A percentile compares a stretch with the other conserved stretches of the same genome.
phyloP scores from a whole-genome alignment of 2,329 filamentous ascomycete species.

The Aspergillus hiratsukae region DNA sequence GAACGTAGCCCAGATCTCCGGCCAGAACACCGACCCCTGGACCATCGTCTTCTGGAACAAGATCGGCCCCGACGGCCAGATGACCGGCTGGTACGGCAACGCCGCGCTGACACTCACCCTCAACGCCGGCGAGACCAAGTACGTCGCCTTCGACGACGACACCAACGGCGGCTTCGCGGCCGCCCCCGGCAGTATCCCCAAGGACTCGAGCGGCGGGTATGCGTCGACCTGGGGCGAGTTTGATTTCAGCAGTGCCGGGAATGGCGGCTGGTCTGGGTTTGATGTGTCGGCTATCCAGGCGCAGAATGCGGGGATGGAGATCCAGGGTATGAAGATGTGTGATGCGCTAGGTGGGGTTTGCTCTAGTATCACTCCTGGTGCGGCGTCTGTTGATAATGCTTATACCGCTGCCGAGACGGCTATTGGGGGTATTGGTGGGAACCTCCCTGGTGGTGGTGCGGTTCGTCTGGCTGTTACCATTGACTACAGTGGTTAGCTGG shows the following conservation, averaged over 20 bases:
- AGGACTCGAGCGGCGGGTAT: slow-evolving; percentile 23
- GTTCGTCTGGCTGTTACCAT: slow-evolving; percentile 25
- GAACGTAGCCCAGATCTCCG: slow-evolving; percentile 33
- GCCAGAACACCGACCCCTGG: slow-evolving; percentile 30
- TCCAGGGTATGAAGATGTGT: slow-evolving; percentile 38
- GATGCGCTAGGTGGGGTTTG: slow-evolving; percentile 21
- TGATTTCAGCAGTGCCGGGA: slow-evolving; percentile 26
- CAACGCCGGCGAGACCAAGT: slow-evolving; percentile 30
- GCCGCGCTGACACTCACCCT: slow-evolving; percentile 30
- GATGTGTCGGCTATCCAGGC: slow-evolving; percentile 34
- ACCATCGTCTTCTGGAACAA: slow-evolving; percentile 40
- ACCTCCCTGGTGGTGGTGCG: slow-evolving; percentile 16
- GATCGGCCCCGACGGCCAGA: slow-evolving; percentile 28
- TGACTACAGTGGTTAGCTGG: slow-evolving; percentile 23
- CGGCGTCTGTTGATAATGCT: slow-evolving; percentile 25
- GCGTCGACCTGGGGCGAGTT: slow-evolving; percentile 34
- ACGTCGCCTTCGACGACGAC: slow-evolving; percentile 34
- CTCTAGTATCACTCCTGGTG: slow-evolving; percentile 26
- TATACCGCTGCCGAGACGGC: slow-evolving; percentile 26
- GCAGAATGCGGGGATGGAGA: slow-evolving; percentile 23
- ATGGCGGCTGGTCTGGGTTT: slow-evolving; percentile 30
- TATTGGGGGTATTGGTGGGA: slow-evolving; percentile 33
- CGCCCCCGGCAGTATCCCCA: slow-evolving; percentile 23
- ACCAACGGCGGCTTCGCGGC: slow-evolving; percentile 34
- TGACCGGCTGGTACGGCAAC: slow-evolving; percentile 34